Percentiles rank a stretch among this genome's conserved stretches.
Evolutionary conservation across 495 filamentous ascomycete species (phyloP).

Genomic region (Xylaria intraflava): DNA sequence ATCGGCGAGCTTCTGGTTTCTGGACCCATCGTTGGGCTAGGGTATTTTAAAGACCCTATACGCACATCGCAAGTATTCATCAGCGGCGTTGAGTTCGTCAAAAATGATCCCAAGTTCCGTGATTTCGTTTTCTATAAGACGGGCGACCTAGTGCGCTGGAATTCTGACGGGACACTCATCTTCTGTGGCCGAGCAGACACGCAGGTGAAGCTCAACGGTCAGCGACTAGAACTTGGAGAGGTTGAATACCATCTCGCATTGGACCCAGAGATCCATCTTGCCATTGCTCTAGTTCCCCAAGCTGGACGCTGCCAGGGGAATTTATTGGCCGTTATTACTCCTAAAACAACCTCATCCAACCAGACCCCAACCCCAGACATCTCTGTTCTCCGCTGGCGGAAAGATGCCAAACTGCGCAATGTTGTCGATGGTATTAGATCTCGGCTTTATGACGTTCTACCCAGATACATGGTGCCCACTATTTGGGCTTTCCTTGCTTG

Average conservation of each 20-base stretch:
- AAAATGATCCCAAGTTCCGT: neutral
- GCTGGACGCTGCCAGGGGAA: no score
- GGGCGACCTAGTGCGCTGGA: slow-evolving; percentile 6
- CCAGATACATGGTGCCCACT: no score
- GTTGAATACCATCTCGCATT: neutral
- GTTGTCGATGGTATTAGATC: no score
- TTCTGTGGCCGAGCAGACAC: slow-evolving; percentile 18
- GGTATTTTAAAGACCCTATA: slow-evolving; percentile 27
- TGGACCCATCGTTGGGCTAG: slow-evolving; percentile 22
- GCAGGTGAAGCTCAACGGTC: slow-evolving; percentile 7
- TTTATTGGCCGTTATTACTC: no score
- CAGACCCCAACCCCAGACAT: no score
- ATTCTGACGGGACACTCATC: slow-evolving; percentile 17
- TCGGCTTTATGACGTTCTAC: no score
- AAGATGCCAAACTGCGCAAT: no score
- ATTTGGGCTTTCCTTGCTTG: no score
- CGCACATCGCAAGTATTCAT: slow-evolving; percentile 28
- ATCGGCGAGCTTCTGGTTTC: slow-evolving; percentile 8
- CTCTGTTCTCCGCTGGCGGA: no score
- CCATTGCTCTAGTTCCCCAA: no score
- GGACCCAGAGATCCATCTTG: no score
- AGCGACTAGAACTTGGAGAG: slow-evolving; percentile 3
- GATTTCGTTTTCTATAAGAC: slow-evolving; percentile 1
- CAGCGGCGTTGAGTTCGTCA: slow-evolving; percentile 32
- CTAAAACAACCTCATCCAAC: no score